A percentile compares a stretch with the other conserved stretches of the same genome.
Conservation (phyloP, 2,329 filamentous ascomycete genomes). For the Aspergillus floridensis region DNA sequence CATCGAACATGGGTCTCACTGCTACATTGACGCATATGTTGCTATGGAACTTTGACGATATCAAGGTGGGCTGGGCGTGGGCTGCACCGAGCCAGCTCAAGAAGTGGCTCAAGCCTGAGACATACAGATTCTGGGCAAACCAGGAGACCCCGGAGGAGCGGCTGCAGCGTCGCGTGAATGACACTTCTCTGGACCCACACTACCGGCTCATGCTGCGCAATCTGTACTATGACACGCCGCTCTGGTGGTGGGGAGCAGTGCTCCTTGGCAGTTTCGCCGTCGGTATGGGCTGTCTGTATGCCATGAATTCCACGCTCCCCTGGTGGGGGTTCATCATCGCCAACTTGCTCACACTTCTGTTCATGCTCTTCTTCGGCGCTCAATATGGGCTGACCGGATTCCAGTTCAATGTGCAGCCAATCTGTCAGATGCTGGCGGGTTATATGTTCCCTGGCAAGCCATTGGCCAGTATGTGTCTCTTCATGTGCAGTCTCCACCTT, state of each 20-base stretch:
- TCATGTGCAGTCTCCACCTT: no score
- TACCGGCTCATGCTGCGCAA: slow-evolving; percentile 5
- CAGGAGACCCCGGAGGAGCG: slow-evolving; percentile 2
- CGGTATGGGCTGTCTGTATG: slow-evolving; percentile 2
- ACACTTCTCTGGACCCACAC: neutral
- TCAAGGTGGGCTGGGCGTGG: slow-evolving; percentile 3
- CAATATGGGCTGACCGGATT: slow-evolving; percentile 2
- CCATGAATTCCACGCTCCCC: slow-evolving; percentile 4
- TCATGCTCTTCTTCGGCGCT: slow-evolving; percentile 6
- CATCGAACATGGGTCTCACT: slow-evolving; percentile 4
- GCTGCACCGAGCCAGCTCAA: slow-evolving; percentile 2
- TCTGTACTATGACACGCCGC: neutral
- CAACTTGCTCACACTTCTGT: neutral
- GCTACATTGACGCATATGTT: slow-evolving; percentile 5
- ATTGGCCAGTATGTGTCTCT: neutral
- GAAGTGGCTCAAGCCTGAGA: slow-evolving; percentile 4
- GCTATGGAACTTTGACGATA: slow-evolving; percentile 1
- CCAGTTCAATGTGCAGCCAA: slow-evolving; percentile 5
- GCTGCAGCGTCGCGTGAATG: neutral
- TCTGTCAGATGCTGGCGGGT: slow-evolving; percentile 6
- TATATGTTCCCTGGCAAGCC: slow-evolving; percentile 5
- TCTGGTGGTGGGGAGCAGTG: slow-evolving; percentile 3
- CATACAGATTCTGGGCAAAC: slow-evolving; percentile 2
- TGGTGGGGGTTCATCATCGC: slow-evolving; percentile 7
- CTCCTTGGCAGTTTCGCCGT: slow-evolving; percentile 1